phyloP scores from a whole-genome alignment of 257 asterid species.

The Hygrophila difformis region DNA sequence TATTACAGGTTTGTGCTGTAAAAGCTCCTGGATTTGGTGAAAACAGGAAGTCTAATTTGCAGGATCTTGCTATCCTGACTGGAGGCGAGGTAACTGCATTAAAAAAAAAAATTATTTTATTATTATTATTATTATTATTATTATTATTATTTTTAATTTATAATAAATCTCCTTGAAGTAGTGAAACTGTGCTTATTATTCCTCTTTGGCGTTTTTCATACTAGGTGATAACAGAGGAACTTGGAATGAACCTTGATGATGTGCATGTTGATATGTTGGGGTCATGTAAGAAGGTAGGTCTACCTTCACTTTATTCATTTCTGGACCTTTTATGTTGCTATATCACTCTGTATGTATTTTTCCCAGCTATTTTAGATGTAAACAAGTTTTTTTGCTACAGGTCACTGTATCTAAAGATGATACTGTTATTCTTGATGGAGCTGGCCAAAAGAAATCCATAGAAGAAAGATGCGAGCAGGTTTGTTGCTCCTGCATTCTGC shows the following conservation, averaged over 20 bases:
- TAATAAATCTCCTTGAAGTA: too few species aligned
- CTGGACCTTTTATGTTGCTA: too few species aligned
- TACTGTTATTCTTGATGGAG: slow-evolving; percentile 46
- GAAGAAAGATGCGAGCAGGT: slow-evolving; percentile 68
- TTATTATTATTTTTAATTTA: not conserved
- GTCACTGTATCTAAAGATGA: slow-evolving; percentile 45
- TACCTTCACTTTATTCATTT: not conserved
- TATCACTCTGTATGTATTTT: too few species aligned
- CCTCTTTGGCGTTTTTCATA: not conserved
- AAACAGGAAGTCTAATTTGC: slow-evolving; percentile 42
- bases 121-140: not conserved
- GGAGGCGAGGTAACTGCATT: slow-evolving; percentile 43
- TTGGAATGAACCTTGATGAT: slow-evolving; percentile 75
- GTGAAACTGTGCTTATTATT: too few species aligned
- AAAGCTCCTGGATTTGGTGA: slow-evolving; percentile 73
- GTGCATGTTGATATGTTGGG: slow-evolving; percentile 82
- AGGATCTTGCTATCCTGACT: slow-evolving; percentile 45
- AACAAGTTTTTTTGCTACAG: slow-evolving; percentile 21
- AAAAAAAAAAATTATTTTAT: too few species aligned
- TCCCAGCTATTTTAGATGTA: too few species aligned
- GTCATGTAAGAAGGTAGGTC: slow-evolving; percentile 75
- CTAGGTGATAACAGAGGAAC: slow-evolving; percentile 92
- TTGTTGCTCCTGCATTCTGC: not conserved
- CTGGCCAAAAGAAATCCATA: slow-evolving; percentile 37
- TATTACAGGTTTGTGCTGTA: slow-evolving; percentile 45